Evolutionary conservation across 139 green algal genomes (phyloP).

Genomic region (Tetraselmis striata): DNA sequence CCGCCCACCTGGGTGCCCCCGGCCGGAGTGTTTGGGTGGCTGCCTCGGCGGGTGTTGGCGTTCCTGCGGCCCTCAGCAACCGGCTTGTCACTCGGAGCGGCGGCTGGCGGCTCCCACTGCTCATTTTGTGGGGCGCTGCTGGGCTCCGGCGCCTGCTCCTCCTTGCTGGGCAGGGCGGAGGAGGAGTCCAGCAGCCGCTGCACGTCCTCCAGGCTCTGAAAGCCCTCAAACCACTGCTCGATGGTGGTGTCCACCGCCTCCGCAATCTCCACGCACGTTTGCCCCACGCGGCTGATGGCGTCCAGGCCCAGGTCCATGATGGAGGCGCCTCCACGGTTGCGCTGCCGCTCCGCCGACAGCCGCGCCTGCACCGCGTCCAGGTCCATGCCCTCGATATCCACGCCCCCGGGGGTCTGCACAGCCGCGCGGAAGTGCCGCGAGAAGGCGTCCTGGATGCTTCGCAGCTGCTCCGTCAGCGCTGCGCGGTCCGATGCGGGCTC

Average conservation of each 20-base stretch:
- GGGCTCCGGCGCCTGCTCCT: not conserved
- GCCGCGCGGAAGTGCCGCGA: not conserved
- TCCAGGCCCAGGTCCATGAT: slow-evolving; percentile 3
- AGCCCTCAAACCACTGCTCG: slow-evolving; percentile 7
- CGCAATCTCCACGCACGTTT: slow-evolving; percentile 5
- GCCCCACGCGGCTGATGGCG: slow-evolving; percentile 6
- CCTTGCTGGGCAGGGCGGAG: not conserved
- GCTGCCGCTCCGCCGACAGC: not conserved
- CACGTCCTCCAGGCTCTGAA: not conserved
- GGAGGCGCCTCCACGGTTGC: no score
- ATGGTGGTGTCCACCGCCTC: slow-evolving; percentile 7
- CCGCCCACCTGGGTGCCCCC: no score
- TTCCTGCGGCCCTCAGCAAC: not conserved
- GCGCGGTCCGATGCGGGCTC: no score
- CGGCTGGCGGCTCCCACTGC: not conserved
- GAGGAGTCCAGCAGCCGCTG: not conserved
- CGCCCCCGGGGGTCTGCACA: not conserved
- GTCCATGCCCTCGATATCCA: not conserved
- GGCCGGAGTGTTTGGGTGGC: no score
- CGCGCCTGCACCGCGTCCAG: not conserved
- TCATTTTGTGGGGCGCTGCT: not conserved
- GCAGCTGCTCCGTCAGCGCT: not conserved
- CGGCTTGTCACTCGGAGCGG: not conserved
- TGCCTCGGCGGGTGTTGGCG: not conserved
- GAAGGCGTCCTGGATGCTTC: not conserved